Conservation (phyloP, 2,329 filamentous ascomycete species). For the Cladophialophora yegresii region DNA sequence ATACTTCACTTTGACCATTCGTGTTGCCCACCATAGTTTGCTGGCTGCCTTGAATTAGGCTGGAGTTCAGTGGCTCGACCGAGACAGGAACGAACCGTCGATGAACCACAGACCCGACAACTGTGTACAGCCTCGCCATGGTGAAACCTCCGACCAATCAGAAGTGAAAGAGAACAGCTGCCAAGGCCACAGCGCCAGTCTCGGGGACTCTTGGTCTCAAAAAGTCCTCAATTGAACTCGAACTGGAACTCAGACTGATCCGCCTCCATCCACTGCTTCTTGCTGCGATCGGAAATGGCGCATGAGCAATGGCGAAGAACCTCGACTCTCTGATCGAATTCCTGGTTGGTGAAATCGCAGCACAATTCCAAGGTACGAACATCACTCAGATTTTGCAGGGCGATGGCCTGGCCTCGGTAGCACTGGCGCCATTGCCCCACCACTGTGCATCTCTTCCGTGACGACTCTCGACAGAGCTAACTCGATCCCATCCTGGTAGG, state of each 20-base stretch:
- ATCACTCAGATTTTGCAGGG: constrained; percentile 43
- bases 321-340: constrained; percentile 61
- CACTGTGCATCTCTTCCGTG: constrained; percentile 31
- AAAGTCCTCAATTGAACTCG: background rate
- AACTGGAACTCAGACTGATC: background rate
- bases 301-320: constrained; percentile 50
- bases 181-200: constrained; percentile 10
- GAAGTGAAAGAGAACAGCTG: background rate
- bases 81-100: background rate
- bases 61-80: background rate
- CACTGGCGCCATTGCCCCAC: background rate
- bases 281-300: constrained; percentile 17
- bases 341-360: constrained; percentile 60
- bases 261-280: background rate
- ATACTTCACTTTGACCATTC: constrained; percentile 1
- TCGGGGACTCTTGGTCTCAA: background rate
- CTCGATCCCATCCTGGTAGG: constrained; percentile 11
- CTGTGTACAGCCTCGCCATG: background rate
- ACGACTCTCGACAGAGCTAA: constrained; percentile 23
- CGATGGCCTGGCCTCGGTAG: background rate
- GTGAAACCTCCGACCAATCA: background rate
- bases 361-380: constrained; percentile 58
- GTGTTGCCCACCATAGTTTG: background rate
- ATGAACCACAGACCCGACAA: background rate
- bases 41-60: background rate